Evolutionary conservation across 306 rosid genomes (phyloP).

Genomic region (Rubus parviflorus): DNA sequence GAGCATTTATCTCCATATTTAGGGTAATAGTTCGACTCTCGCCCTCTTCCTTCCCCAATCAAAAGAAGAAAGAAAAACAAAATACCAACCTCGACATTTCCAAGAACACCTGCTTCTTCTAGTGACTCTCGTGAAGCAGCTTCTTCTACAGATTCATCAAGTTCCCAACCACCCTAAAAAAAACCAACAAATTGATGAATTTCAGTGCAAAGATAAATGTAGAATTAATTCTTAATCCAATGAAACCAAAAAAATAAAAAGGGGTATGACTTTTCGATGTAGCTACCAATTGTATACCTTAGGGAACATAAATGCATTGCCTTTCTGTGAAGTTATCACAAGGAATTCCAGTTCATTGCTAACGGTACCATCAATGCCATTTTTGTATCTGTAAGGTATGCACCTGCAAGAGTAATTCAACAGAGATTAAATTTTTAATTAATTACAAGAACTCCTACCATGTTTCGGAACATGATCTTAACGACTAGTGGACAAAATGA

Average conservation of each 20-base stretch:
- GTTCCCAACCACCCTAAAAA: constrained; percentile 91
- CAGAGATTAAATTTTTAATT: not conserved
- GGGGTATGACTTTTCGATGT: not conserved
- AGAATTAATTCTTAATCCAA: not conserved
- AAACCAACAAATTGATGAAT: not conserved
- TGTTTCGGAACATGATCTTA: too few species aligned
- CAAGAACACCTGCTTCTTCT: constrained; percentile 94
- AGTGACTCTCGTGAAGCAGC: constrained; percentile 92
- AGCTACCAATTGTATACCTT: constrained; percentile 45
- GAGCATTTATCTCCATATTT: too few species aligned
- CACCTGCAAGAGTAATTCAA: constrained; percentile 54
- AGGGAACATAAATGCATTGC: constrained; percentile 76
- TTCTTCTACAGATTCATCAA: constrained; percentile 89
- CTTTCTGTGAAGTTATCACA: constrained; percentile 88
- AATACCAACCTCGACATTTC: constrained; percentile 67
- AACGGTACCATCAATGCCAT: constrained; percentile 37
- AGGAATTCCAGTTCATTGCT: constrained; percentile 70
- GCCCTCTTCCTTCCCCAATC: not conserved
- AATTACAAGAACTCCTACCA: not conserved
- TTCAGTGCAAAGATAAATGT: not conserved
- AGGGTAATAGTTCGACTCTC: not conserved
- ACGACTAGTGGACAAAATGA: not conserved
- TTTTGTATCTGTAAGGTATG: constrained; percentile 83
- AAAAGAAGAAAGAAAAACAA: not conserved
- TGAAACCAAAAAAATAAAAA: not conserved